Evolutionary conservation across 768 basidiomycete species (phyloP).

Genomic region (Pulveroboletus sp.): DNA sequence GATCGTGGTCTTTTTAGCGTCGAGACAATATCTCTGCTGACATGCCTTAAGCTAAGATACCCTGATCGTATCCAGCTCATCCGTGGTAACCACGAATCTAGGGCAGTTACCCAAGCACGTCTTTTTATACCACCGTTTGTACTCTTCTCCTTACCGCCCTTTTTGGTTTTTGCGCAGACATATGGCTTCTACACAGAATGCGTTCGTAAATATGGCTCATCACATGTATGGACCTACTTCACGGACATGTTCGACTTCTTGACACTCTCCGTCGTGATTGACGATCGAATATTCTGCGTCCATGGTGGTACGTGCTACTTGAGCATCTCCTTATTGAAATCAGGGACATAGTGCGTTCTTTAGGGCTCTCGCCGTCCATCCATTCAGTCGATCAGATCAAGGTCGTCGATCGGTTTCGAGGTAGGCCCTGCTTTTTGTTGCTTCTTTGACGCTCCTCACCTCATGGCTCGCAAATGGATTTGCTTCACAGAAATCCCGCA

Average conservation of each 20-base stretch:
- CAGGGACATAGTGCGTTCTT: slow-evolving; percentile 6
- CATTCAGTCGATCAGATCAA: slow-evolving; percentile 99
- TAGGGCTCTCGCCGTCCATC: slow-evolving; percentile 94
- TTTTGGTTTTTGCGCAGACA: slow-evolving; percentile 49
- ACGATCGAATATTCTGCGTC: slow-evolving; percentile 98
- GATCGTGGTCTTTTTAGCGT: slow-evolving; percentile 97
- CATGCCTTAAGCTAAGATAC: slow-evolving; percentile 94
- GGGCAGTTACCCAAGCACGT: slow-evolving; percentile 95
- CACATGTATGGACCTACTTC: slow-evolving; percentile 98
- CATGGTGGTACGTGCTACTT: slow-evolving; percentile 71
- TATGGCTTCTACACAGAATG: slow-evolving; percentile 99
- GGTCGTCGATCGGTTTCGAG: slow-evolving; percentile 96
- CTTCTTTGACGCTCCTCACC: slow-evolving; percentile 20
- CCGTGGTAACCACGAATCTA: slow-evolving; percentile 94
- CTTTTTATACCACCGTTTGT: slow-evolving; percentile 6
- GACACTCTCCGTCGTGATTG: slow-evolving; percentile 95
- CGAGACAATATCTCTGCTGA: slow-evolving; percentile 95
- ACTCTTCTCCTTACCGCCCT: slow-evolving; percentile 6
- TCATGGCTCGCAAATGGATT: slow-evolving; percentile 17
- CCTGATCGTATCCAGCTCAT: slow-evolving; percentile 96
- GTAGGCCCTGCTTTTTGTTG: slow-evolving; percentile 39
- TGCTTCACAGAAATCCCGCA: slow-evolving; percentile 84
- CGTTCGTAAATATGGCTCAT: slow-evolving; percentile 92
- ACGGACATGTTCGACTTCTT: slow-evolving; percentile 99
- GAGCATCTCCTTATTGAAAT: background rate